Conservation (phyloP, 2,329 filamentous ascomycete genomes). For the Aspergillus aculeatus region DNA sequence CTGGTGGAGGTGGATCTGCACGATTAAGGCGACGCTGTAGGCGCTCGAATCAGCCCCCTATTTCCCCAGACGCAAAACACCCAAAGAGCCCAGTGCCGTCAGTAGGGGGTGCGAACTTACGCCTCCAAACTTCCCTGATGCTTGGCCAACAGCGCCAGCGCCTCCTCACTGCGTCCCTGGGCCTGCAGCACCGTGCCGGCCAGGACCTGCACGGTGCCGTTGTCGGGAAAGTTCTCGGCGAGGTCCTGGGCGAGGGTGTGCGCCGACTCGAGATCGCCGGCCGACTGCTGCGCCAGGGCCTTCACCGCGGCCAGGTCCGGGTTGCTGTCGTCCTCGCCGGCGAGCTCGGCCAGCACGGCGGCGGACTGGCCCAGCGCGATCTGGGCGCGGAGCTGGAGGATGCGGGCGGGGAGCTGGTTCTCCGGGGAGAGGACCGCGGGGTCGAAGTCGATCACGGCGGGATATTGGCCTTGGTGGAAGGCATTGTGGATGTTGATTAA, state of each 20-base stretch:
- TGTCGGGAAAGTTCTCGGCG: constrained; percentile 65
- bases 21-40: constrained; percentile 72
- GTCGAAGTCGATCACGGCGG: constrained; percentile 82
- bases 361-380: constrained; percentile 77
- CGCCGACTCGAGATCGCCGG: constrained; percentile 63
- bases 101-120: constrained; percentile 53
- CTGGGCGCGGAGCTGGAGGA: constrained; percentile 78
- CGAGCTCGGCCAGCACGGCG: constrained; percentile 67
- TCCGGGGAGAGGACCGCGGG: constrained; percentile 72
- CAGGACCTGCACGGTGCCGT: constrained; percentile 76
- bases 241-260: constrained; percentile 65
- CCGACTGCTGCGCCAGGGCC: constrained; percentile 67
- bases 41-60: too few species aligned
- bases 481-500: constrained; percentile 67
- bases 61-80: background rate
- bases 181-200: constrained; percentile 79
- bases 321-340: constrained; percentile 59
- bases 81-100: background rate
- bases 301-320: constrained; percentile 75
- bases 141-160: constrained; percentile 72
- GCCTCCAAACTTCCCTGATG: constrained; percentile 79
- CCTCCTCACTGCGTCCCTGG: constrained; percentile 79
- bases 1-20: constrained; percentile 88
- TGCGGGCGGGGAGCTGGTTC: constrained; percentile 72
- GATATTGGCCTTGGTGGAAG: constrained; percentile 77